Evolutionary conservation across 305 asterid species (phyloP).

Genomic region (Ruellia speciosa): DNA sequence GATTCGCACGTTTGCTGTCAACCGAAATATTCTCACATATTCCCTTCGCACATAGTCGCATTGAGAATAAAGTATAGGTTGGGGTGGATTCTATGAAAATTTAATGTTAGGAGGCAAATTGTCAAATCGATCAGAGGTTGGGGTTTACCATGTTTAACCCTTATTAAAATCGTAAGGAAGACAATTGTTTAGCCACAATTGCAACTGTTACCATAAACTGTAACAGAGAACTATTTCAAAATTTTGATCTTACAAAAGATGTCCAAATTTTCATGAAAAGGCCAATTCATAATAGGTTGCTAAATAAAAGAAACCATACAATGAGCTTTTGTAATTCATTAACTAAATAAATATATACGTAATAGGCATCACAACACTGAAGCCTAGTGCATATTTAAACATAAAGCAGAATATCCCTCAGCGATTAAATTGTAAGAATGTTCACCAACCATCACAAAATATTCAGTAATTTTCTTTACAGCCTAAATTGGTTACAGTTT

Average conservation of each 20-base stretch:
- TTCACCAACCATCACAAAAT: conserved; percentile 5
- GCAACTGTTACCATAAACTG: not conserved
- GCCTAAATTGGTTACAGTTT: conserved; percentile 10
- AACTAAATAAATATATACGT: not conserved
- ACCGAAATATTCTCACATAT: no score
- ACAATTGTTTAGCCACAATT: not conserved
- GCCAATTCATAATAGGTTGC: no score
- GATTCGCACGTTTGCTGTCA: no score
- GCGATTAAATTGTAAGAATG: not conserved
- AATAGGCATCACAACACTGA: conserved; percentile 12
- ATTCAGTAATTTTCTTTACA: conserved; percentile 4
- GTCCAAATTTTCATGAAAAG: no score
- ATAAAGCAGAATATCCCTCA: conserved; percentile 9
- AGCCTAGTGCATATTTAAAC: conserved; percentile 13
- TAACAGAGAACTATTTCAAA: no score
- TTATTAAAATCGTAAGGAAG: not conserved
- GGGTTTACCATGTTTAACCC: no score
- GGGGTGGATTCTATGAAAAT: no score
- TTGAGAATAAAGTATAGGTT: no score
- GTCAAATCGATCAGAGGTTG: no score
- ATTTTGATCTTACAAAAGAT: no score
- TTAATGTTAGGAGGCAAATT: no score
- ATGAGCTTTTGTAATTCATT: not conserved
- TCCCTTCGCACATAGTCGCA: no score
- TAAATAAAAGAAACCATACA: not conserved